These are phyloP conservation scores for Lippia alba DNA, from an alignment of 305 asterid species.

Conservation along the genomic window DNA sequence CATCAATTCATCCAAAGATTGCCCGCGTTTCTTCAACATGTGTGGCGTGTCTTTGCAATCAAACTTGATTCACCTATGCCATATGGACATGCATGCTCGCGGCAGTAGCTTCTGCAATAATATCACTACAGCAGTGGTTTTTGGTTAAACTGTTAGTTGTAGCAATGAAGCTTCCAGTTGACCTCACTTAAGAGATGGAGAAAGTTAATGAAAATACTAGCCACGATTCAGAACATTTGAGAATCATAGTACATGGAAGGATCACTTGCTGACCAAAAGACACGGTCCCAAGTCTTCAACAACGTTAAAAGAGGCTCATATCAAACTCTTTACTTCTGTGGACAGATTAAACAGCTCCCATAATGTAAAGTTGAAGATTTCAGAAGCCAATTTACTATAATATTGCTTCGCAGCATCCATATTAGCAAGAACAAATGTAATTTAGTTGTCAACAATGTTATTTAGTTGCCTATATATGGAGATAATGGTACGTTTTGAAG, in stretches of 20 bases:
- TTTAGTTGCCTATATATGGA: neutral
- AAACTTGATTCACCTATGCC: slow-evolving; percentile 39
- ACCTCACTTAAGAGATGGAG: too few species aligned
- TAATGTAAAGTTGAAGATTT: too few species aligned
- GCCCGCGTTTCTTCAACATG: neutral
- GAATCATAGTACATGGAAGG: too few species aligned
- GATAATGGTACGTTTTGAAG: neutral
- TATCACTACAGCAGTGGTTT: slow-evolving; percentile 34
- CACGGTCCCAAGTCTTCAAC: too few species aligned
- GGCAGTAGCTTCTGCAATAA: slow-evolving; percentile 40
- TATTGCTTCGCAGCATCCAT: neutral
- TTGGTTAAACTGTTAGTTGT: too few species aligned
- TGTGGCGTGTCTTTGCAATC: neutral
- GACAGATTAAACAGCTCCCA: too few species aligned
- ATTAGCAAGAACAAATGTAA: neutral
- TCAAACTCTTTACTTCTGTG: too few species aligned
- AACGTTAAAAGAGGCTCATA: too few species aligned
- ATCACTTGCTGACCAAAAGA: too few species aligned
- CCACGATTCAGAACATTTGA: too few species aligned
- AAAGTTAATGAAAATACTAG: too few species aligned
- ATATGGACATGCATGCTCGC: slow-evolving; percentile 46
- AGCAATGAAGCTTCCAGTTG: too few species aligned
- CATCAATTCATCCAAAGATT: neutral
- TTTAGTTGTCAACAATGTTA: neutral
- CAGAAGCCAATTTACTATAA: neutral